Percentiles rank a stretch among this genome's conserved stretches.
phyloP scores from a whole-genome alignment of 495 filamentous ascomycete species.

The Amniculicola lignicola region DNA sequence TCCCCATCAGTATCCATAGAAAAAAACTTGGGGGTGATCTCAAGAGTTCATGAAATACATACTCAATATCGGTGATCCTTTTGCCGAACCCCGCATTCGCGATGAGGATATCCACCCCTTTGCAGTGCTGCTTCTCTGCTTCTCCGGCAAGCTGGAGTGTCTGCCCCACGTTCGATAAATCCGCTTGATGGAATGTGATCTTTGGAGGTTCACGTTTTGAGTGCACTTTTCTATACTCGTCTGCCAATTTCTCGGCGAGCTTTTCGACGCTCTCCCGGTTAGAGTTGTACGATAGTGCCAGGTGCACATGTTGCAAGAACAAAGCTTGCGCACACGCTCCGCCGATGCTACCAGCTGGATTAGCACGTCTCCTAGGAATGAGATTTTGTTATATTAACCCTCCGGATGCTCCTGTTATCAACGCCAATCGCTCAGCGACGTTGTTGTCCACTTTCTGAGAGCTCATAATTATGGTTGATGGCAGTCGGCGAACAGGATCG shows the following conservation, averaged over 20 bases:
- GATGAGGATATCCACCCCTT: constrained; percentile 60
- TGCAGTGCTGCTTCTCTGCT: constrained; percentile 52
- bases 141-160: constrained; percentile 52
- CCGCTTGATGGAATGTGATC: constrained; percentile 56
- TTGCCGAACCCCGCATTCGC: constrained; percentile 50
- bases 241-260: constrained; percentile 45
- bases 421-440: constrained; percentile 9
- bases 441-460: constrained; percentile 7
- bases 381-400: neutral
- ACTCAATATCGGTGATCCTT: constrained; percentile 25
- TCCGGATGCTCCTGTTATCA: constrained; percentile 23
- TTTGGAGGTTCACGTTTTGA: constrained; percentile 33
- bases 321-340: constrained; percentile 58
- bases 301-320: constrained; percentile 50
- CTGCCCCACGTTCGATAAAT: constrained; percentile 52
- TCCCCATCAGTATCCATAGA: neutral
- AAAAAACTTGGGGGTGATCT: neutral
- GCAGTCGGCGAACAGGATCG: no score
- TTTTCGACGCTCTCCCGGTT: constrained; percentile 48
- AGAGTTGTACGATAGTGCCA: constrained; percentile 61
- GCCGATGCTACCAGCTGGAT: constrained; percentile 52
- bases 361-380: neutral
- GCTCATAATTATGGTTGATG: neutral
- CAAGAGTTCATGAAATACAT: neutral
- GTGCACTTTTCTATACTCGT: constrained; percentile 12